Percentiles rank a stretch among this genome's conserved stretches.
Conservation (phyloP, 805 yeast species). For the Kluyveromyces aestuarii region DNA sequence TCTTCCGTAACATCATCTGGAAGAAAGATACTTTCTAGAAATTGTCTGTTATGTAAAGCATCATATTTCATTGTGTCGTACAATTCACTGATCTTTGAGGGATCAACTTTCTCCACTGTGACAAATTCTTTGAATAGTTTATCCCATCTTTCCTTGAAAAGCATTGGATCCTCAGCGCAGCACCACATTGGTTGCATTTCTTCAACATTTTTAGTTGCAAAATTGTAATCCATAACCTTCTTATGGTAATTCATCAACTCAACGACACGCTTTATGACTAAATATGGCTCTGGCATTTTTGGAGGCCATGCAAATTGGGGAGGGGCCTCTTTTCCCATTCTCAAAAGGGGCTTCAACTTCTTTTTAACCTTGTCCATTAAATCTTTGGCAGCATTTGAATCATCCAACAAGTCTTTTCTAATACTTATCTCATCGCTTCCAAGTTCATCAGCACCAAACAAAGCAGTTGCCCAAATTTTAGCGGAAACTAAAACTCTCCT, state of each 20-base stretch:
- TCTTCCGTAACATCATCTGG: slow-evolving; percentile 41
- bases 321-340: slow-evolving; percentile 96
- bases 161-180: slow-evolving; percentile 86
- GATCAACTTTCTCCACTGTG: slow-evolving; percentile 92
- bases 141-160: slow-evolving; percentile 96
- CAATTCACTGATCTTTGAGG: slow-evolving; percentile 90
- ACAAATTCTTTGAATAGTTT: slow-evolving; percentile 87
- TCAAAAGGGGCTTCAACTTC: slow-evolving; percentile 83
- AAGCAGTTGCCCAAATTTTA: slow-evolving; percentile 70
- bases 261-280: slow-evolving; percentile 87
- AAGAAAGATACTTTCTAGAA: slow-evolving; percentile 72
- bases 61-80: slow-evolving; percentile 98
- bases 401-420: slow-evolving; percentile 87
- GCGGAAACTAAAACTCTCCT: slow-evolving; percentile 93
- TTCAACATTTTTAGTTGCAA: slow-evolving; percentile 53
- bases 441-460: slow-evolving; percentile 60
- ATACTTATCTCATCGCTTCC: slow-evolving; percentile 75
- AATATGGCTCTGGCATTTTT: slow-evolving; percentile 94
- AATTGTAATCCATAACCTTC: slow-evolving; percentile 74
- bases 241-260: slow-evolving; percentile 91
- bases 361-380: slow-evolving; percentile 96
- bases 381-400: slow-evolving; percentile 96
- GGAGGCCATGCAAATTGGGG: slow-evolving; percentile 98
- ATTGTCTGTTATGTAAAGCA: slow-evolving; percentile 89
- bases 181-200: slow-evolving; percentile 82